Base-by-base conservation (phyloP, 2,329 filamentous ascomycete genomes). In the Phymatotrichopsis omnivora region DNA sequence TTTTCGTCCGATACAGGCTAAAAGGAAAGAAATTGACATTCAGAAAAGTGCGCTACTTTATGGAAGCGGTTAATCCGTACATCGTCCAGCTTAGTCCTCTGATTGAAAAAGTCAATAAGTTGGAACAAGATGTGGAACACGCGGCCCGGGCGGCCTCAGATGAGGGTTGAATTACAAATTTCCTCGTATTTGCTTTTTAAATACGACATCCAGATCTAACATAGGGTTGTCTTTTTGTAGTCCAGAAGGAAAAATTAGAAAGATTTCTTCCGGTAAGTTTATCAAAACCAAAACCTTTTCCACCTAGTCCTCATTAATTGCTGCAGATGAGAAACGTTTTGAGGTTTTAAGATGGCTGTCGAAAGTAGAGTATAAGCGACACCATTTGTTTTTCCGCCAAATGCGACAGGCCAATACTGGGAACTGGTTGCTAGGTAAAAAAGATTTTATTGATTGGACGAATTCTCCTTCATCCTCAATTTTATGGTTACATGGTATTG, bases 401-500 rank as follows among this genome's bases (percentile, higher is more conserved):
- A 34, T 17, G 7, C 38, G 47, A 7, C 25, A 32, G 7, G 5
- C 14, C 7, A 44, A 38, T 3, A 47, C 43, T n/a, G 47, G 47
- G 3, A 34, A 30, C n/a, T 50, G 47, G 47, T 11, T 47, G 7
- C 25, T 39, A 2, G 7, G 27, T 8, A 43, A 34, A 6, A 2
- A 10, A 3, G 22, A 31, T 30, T 47, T 42, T 28, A 25, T 6
- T 10, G 8, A 10, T 11, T 50, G 47, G 47, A 37, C 30, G 22
- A 11, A 20, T 5, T 31, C 33, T 10, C 14, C 24, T 6, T 36
- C 22, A 30, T 47, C 43, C n/a, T 42, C 39, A 14, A 25, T 58
- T 47, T 12, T 49, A 37, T 33, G 42, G 58, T 14, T 53, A 57
- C 28, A 56, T 46, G 56, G 46, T 53, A 38, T 52, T 43, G 43